Evolutionary conservation across 805 yeast genomes (phyloP).

Genomic region (Saccharomycopsis sp.): DNA sequence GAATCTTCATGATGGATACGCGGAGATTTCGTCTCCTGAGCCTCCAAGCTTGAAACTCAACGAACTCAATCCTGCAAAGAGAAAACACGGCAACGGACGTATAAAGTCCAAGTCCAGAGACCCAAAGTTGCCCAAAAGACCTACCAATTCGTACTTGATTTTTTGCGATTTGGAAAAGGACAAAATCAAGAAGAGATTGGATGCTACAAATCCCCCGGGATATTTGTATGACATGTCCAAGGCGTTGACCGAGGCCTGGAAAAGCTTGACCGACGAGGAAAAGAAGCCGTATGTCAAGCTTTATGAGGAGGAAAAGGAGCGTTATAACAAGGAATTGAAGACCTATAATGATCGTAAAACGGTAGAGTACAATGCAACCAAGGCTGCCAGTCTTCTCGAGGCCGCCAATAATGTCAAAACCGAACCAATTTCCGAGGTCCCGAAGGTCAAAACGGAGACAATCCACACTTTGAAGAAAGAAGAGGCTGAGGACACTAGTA

Average conservation of each 20-base stretch:
- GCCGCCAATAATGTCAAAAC: slow-evolving; percentile 1
- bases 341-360: slow-evolving; percentile 33
- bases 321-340: slow-evolving; percentile 70
- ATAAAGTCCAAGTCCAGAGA: slow-evolving; percentile 48
- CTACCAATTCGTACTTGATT: slow-evolving; percentile 82
- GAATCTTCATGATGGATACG: slow-evolving; percentile 26
- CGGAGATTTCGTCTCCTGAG: slow-evolving; percentile 25
- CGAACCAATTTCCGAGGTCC: background rate
- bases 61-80: slow-evolving; percentile 2
- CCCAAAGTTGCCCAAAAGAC: slow-evolving; percentile 82
- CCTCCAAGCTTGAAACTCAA: slow-evolving; percentile 19
- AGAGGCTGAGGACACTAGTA: background rate
- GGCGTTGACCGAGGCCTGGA: slow-evolving; percentile 84
- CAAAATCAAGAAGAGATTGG: slow-evolving; percentile 51
- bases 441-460: background rate
- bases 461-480: background rate
- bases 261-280: slow-evolving; percentile 57
- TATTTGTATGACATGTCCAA: slow-evolving; percentile 60
- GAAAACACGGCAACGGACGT: slow-evolving; percentile 24
- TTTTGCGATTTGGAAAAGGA: slow-evolving; percentile 87
- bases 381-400: slow-evolving; percentile 6
- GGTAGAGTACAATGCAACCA: slow-evolving; percentile 3
- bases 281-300: slow-evolving; percentile 67
- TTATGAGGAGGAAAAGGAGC: slow-evolving; percentile 69
- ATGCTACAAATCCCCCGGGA: slow-evolving; percentile 41